These are phyloP conservation scores for Yarrowia sp. DNA, from an alignment of 805 yeast species.

Conservation along the genomic window DNA sequence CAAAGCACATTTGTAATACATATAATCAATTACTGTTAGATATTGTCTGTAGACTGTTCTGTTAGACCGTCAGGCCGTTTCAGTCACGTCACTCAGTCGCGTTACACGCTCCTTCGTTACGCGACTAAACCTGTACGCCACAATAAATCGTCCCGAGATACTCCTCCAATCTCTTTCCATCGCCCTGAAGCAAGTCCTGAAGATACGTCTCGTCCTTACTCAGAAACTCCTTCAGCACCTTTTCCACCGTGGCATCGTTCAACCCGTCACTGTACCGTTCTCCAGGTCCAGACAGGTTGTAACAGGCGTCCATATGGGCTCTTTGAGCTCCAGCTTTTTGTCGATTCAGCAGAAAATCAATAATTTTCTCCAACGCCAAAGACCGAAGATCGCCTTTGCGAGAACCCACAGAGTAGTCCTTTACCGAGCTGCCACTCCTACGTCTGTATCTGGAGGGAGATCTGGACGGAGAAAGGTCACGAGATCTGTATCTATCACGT, in stretches of 20 bases:
- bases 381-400: not conserved
- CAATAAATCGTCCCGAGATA: not conserved
- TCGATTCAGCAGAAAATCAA: not conserved
- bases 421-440: not conserved
- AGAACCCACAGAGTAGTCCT: not conserved
- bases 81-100: too few species aligned
- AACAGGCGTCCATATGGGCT: constrained; percentile 1
- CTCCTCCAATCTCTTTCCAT: not conserved
- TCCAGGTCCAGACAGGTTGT: not conserved
- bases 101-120: too few species aligned
- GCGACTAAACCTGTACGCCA: too few species aligned
- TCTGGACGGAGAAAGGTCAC: not conserved
- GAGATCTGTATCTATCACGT: not conserved
- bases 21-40: too few species aligned
- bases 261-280: not conserved
- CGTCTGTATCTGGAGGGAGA: not conserved
- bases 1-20: too few species aligned
- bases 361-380: not conserved
- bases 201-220: not conserved
- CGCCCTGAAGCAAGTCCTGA: not conserved
- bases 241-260: not conserved
- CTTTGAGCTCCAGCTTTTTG: not conserved
- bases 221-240: constrained; percentile 3
- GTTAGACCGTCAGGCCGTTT: too few species aligned
- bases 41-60: too few species aligned